Percentiles rank a stretch among this genome's conserved stretches.
These are phyloP conservation scores for Fusarium multiceps DNA, from an alignment of 2,329 filamentous ascomycete species.

Conservation along the genomic window DNA sequence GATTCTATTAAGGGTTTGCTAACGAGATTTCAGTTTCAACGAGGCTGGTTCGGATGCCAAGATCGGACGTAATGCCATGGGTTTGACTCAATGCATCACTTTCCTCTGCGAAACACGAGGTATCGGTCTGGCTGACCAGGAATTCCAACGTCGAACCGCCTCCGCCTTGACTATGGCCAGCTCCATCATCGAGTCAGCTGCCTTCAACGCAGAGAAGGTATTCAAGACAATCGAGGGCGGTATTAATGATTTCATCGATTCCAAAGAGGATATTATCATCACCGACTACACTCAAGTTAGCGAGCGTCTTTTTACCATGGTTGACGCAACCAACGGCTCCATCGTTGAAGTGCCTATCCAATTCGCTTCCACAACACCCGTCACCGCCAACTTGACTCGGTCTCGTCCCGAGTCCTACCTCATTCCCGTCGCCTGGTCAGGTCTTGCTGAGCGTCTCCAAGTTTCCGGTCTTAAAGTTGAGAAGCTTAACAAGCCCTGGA, in stretches of 20 bases:
- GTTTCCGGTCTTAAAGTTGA: constrained; percentile 44
- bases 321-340: constrained; percentile 44
- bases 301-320: constrained; percentile 41
- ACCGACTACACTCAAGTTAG: constrained; percentile 42
- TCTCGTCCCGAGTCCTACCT: constrained; percentile 48
- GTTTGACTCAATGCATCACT: constrained; percentile 46
- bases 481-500: constrained; percentile 37
- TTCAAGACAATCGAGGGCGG: constrained; percentile 43
- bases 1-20: fast-evolving
- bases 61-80: constrained; percentile 48
- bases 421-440: constrained; percentile 46
- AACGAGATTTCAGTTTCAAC: constrained; percentile 21
- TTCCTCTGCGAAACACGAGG: constrained; percentile 49
- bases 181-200: constrained; percentile 47
- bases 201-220: constrained; percentile 45
- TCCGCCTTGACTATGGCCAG: constrained; percentile 46
- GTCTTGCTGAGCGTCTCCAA: constrained; percentile 44
- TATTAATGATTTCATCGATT: constrained; percentile 44
- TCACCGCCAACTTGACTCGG: constrained; percentile 45
- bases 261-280: constrained; percentile 46
- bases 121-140: constrained; percentile 47
- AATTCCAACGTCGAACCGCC: constrained; percentile 47
- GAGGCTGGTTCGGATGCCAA: constrained; percentile 48
- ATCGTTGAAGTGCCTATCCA: constrained; percentile 44
- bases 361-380: constrained; percentile 48